phyloP scores from a whole-genome alignment of 116 monocot genomes.

The Trichopus zeylanicus region DNA sequence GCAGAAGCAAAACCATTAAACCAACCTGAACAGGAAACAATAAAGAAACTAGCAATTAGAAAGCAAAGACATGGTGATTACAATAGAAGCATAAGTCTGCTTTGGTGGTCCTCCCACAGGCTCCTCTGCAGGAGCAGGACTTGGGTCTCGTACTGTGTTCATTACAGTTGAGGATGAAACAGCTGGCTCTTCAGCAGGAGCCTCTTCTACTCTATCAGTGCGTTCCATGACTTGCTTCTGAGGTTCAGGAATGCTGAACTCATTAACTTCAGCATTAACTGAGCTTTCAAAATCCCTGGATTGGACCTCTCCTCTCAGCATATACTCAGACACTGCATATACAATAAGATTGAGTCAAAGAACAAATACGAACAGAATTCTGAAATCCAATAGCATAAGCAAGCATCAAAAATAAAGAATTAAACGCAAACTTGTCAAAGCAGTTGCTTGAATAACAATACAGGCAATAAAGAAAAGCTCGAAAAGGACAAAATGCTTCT shows the following conservation, averaged over 20 bases:
- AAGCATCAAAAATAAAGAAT: no score
- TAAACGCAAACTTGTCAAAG: no score
- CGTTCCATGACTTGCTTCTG: constrained; percentile 21
- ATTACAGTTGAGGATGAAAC: constrained; percentile 23
- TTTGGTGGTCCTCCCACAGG: constrained; percentile 41
- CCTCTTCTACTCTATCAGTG: constrained; percentile 30
- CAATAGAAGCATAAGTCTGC: constrained; percentile 87
- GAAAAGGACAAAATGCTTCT: no score
- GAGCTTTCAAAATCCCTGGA: constrained; percentile 16
- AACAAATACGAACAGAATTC: no score
- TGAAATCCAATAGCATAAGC: no score
- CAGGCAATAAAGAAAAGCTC: no score
- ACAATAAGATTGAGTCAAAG: no score
- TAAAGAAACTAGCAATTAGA: background rate
- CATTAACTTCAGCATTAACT: constrained; percentile 39
- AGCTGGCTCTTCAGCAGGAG: constrained; percentile 32
- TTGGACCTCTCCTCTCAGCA: constrained; percentile 26
- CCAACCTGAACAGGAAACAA: background rate
- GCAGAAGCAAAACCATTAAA: background rate
- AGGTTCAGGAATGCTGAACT: constrained; percentile 40
- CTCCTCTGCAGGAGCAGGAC: constrained; percentile 28
- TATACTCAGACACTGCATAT: constrained; percentile 32
- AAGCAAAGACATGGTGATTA: constrained; percentile 16
- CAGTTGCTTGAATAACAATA: no score
- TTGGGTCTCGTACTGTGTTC: constrained; percentile 21